A percentile compares a stretch with the other conserved stretches of the same genome.
Conservation (phyloP, 2,329 filamentous ascomycete genomes). For the Colletotrichum sp. region DNA sequence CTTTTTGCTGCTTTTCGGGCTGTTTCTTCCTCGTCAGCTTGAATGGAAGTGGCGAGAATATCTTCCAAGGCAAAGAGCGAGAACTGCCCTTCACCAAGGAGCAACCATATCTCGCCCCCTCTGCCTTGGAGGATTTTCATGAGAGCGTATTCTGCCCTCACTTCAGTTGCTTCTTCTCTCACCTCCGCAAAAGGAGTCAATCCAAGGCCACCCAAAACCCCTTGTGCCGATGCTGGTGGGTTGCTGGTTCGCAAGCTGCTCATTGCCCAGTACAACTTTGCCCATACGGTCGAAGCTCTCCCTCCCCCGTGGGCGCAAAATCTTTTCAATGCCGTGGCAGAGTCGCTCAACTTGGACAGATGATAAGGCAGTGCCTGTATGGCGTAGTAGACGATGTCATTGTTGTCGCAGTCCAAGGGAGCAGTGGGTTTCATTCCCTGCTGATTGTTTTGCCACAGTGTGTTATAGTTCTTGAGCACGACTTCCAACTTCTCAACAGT, state of each 20-base stretch:
- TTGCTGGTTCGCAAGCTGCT: not conserved
- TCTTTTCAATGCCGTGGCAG: not conserved
- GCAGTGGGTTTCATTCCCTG: not conserved
- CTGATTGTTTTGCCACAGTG: not conserved
- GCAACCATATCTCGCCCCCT: not conserved
- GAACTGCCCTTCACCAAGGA: not conserved
- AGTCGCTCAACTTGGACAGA: not conserved
- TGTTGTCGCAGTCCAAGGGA: not conserved
- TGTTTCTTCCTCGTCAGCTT: not conserved
- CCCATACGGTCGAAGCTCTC: not conserved
- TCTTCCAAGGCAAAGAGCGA: not conserved
- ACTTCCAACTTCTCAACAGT: not conserved
- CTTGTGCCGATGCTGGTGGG: not conserved
- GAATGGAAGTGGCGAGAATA: not conserved
- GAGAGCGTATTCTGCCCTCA: not conserved
- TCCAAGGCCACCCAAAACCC: not conserved
- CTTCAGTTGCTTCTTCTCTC: not conserved
- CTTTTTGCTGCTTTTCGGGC: rapidly evolving
- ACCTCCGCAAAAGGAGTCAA: not conserved
- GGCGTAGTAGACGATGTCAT: not conserved
- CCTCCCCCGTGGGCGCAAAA: not conserved
- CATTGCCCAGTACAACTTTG: not conserved
- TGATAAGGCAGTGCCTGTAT: not conserved
- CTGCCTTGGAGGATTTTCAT: not conserved
- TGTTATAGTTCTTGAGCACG: not conserved